Evolutionary conservation across 2,329 filamentous ascomycete species (phyloP), one percentile per base, ranked within the genome.

Genomic region (Trichophyton benhamiae): DNA sequence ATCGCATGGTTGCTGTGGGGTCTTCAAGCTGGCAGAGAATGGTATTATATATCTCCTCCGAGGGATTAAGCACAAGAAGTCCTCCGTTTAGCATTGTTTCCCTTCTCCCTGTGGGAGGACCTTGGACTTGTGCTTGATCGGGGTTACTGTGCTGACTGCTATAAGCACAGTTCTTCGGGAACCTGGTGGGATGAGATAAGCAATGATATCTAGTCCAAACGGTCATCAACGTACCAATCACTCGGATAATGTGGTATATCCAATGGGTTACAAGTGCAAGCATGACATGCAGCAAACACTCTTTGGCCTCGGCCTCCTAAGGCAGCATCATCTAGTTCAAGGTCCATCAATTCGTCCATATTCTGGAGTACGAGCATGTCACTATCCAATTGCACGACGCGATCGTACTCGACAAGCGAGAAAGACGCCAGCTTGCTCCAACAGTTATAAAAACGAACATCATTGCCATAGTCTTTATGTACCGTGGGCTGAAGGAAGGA

Each of bases 311-410:
- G 76, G 9, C 68, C 84, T 1, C 68, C 76, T 62, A 78, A 63
- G 48, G 75, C 76, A 0, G 82, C 77, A 20, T 76, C 70, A 72
- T 92, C 88, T 53, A 95, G 82, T 64, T 83, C 77, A 58, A 95
- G 68, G n/a, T 89, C 84, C 89, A 95, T 95, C 66, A 95, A 78
- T 76, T 95, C 90, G 72, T 95, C 91, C 88, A 96, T 95, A 74
- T 95, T 95, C 68, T 80, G 80, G 66, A 86, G 75, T 6, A 89
- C 84, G 58, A 95, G 76, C 90, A 95, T 95, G 76, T 96, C 91
- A 69, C 86, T 87, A 75, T 96, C 91, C 60, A 96, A 80, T 75
- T 90, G 87, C 41, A 95, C 87, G 38, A 95, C 83, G 46, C 90
- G 83, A 27, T 86, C 80, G 75, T 91, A 95, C 71, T 91, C 84